Evolutionary conservation across 768 basidiomycete genomes (phyloP), one percentile per base, ranked within the genome.

Genomic region (Amanita thiersii): DNA sequence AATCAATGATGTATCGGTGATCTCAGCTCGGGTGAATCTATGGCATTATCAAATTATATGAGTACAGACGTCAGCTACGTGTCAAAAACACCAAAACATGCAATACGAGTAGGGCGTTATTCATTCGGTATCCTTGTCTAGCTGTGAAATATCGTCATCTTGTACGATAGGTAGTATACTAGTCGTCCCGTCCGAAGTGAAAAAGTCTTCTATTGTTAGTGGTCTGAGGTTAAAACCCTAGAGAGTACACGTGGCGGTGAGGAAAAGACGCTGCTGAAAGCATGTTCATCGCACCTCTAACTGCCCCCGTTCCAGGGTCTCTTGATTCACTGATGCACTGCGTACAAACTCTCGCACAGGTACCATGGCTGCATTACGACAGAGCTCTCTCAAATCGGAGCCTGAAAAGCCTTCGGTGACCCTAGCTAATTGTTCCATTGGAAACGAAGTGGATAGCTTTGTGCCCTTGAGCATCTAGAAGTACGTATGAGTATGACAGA

Each of bases 311-410:
- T 52, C 75, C 54, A 61, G 60, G 48, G 53, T 61, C 55, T 55
- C 68, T 52, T 62, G 65, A 23, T 68, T 62, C 23, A 60, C 58
- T 39, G 64, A 62, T 11, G 69, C 63, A 19, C 56, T 63, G 25
- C 79, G 70, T 69, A 92, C 79, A 50, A 79, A 83, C 54, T 93
- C 90, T 19, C 88, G 76, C 15, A 93, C 84, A 4, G 91, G 89
- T 1, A 81, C 75, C 91, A 97, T 94, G 0, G 89, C 92, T 1
- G 94, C 93, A 50, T 81, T 91, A 40, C 94, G 72, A 59, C 93
- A 97, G 10, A 93, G 67, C 62, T 99, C 94, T 51, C 82, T 78
- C 40, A 98, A 63, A 58, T 97, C 94, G 2, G 90, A 91, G 3
- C 94, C 93, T 1, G 91, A 93, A 18, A 79, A 64, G 1, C 88